phyloP scores from a whole-genome alignment of 805 yeast genomes.

The Ogataea kodamae region DNA sequence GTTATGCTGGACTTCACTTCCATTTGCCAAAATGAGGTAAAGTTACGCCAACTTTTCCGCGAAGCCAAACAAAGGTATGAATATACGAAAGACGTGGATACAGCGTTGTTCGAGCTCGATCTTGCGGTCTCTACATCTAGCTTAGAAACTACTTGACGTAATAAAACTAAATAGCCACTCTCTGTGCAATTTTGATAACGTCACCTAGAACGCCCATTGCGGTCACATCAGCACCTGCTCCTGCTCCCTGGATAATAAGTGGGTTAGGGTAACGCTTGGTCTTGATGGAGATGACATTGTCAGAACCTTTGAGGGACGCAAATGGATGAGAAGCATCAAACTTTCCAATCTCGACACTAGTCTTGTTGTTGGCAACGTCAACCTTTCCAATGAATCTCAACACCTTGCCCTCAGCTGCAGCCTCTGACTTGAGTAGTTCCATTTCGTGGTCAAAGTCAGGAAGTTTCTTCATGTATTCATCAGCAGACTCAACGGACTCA shows the following conservation, averaged over 20 bases:
- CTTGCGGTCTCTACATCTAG: slow-evolving; percentile 2
- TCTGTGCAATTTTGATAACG: slow-evolving; percentile 85
- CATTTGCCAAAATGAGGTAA: slow-evolving; percentile 51
- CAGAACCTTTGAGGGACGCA: slow-evolving; percentile 93
- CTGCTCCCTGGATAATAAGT: slow-evolving; percentile 96
- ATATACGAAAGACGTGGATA: slow-evolving; percentile 32
- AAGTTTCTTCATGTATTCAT: slow-evolving; percentile 74
- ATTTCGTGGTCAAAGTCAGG: slow-evolving; percentile 82
- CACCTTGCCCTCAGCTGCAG: slow-evolving; percentile 80
- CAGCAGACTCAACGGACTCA: slow-evolving; percentile 67
- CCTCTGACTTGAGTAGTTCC: slow-evolving; percentile 72
- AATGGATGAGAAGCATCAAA: slow-evolving; percentile 90
- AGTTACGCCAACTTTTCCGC: slow-evolving; percentile 49
- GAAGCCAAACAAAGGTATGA: slow-evolving; percentile 54
- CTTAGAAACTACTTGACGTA: slow-evolving; percentile 1
- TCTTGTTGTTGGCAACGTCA: slow-evolving; percentile 66
- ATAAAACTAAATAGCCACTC: slow-evolving; percentile 44
- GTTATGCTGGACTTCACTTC: slow-evolving; percentile 68
- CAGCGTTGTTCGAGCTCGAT: slow-evolving; percentile 21
- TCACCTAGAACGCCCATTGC: slow-evolving; percentile 90
- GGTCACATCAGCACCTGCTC: slow-evolving; percentile 72
- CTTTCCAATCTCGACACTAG: slow-evolving; percentile 83
- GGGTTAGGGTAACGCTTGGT: slow-evolving; percentile 93
- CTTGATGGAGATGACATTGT: slow-evolving; percentile 88
- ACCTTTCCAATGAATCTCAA: slow-evolving; percentile 91